Evolutionary conservation across 169 alveolate genomes (phyloP).

Genomic region (Babesia caballi): DNA sequence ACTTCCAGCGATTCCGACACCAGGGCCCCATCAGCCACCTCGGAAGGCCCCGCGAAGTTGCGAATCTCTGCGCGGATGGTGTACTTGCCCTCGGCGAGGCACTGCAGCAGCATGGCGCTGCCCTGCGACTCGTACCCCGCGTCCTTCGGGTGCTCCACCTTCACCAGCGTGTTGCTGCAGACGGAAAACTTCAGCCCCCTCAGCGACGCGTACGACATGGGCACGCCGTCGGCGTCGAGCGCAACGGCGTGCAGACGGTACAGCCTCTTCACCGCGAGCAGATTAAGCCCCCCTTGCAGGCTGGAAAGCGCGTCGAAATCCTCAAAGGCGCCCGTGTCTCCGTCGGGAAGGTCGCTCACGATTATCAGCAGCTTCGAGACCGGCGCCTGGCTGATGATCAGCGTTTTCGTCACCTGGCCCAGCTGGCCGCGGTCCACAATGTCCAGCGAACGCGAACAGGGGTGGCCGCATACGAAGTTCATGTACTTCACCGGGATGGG

Average conservation of each 20-base stretch:
- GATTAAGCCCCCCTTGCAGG: background rate
- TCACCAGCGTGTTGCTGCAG: slow-evolving; percentile 12
- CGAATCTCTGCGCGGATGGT: slow-evolving; percentile 33
- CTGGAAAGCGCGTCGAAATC: slow-evolving; percentile 4
- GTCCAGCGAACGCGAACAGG: slow-evolving; percentile 33
- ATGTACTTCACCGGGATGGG: slow-evolving; percentile 13
- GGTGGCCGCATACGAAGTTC: slow-evolving; percentile 5
- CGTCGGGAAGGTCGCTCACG: slow-evolving; percentile 3
- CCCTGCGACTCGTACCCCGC: slow-evolving; percentile 1
- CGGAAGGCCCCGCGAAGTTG: background rate
- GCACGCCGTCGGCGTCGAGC: slow-evolving; percentile 6
- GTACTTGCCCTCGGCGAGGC: slow-evolving; percentile 34
- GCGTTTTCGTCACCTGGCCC: slow-evolving; percentile 15
- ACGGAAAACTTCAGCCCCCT: slow-evolving; percentile 17
- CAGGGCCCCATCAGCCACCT: background rate
- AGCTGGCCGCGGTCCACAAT: slow-evolving; percentile 30
- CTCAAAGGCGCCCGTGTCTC: background rate
- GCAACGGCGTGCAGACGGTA: slow-evolving; percentile 34
- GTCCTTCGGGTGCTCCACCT: slow-evolving; percentile 18
- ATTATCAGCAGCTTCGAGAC: slow-evolving; percentile 18
- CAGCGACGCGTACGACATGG: slow-evolving; percentile 22
- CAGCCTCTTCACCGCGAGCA: slow-evolving; percentile 10
- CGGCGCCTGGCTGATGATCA: background rate
- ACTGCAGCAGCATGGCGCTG: slow-evolving; percentile 11
- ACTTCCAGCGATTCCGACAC: slow-evolving; percentile 22